These are phyloP conservation scores for Globisporangium mamillatum DNA, from an alignment of 352 stramenopile genomes.

Conservation along the genomic window DNA sequence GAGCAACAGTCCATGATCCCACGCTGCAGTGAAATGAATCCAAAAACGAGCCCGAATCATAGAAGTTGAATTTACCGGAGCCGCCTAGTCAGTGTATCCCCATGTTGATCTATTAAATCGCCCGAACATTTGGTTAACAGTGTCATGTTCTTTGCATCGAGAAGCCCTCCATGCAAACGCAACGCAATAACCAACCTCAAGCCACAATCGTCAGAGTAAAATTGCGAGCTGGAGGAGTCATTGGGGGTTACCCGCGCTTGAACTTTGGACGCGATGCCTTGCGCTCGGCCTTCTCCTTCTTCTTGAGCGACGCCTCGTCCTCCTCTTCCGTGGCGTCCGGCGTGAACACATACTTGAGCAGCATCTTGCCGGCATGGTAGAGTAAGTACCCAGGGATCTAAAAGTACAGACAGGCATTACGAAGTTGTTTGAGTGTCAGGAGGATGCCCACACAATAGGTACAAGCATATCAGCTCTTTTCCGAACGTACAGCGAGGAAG, in stretches of 20 bases:
- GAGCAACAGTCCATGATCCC: not conserved
- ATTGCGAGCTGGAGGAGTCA: no score
- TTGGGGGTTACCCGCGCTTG: constrained; percentile 33
- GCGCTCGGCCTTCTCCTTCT: constrained; percentile 76
- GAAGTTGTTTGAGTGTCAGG: not conserved
- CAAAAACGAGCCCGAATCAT: not conserved
- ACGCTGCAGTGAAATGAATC: not conserved
- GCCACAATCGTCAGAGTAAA: no score
- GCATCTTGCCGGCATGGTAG: constrained; percentile 71
- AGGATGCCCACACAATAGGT: not conserved
- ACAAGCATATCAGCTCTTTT: not conserved
- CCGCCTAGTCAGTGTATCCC: not conserved
- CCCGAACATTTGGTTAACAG: not conserved
- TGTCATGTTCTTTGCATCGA: not conserved
- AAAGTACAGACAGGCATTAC: not conserved
- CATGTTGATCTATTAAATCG: constrained; percentile 3
- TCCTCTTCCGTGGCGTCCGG: constrained; percentile 48
- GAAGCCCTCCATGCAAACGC: not conserved
- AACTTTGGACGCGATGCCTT: constrained; percentile 57
- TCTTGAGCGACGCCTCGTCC: constrained; percentile 57
- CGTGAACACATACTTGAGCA: constrained; percentile 85
- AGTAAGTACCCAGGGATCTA: constrained; percentile 78
- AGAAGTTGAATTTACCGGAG: not conserved
- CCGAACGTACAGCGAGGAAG: constrained; percentile 60
- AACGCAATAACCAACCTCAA: no score